Evolutionary conservation across 345 rosid species (phyloP).

Genomic region (Microcos paniculata): DNA sequence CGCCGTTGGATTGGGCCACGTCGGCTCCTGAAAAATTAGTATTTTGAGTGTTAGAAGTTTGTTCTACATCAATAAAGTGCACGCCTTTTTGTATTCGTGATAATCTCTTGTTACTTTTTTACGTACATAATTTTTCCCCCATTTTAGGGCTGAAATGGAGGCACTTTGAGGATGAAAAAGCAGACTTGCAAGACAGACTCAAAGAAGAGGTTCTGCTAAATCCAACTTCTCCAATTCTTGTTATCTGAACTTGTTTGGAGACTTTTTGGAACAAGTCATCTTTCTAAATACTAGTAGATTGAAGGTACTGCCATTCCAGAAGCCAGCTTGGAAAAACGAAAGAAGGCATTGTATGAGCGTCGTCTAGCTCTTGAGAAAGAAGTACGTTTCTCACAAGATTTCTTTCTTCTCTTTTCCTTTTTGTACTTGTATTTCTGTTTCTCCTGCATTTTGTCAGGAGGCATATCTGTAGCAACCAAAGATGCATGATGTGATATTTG

Average conservation of each 20-base stretch:
- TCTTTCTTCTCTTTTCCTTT: neutral
- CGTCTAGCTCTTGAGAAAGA: conserved; percentile 76
- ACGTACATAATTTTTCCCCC: conserved; percentile 11
- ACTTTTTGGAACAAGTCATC: neutral
- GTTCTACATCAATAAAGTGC: no score
- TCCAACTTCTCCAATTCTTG: conserved; percentile 8
- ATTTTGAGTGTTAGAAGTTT: no score
- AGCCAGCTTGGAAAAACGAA: conserved; percentile 59
- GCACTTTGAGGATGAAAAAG: conserved; percentile 67
- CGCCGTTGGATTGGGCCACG: no score
- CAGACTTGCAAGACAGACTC: conserved; percentile 61
- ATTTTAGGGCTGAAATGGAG: conserved; percentile 59
- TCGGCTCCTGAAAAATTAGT: no score
- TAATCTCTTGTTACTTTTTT: conserved; percentile 10
- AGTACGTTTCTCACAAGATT: conserved; percentile 34
- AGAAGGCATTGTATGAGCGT: conserved; percentile 57
- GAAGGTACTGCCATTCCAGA: conserved; percentile 59
- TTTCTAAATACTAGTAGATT: conserved; percentile 56
- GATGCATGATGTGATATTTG: neutral
- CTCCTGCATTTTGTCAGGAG: neutral
- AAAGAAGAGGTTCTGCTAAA: conserved; percentile 61
- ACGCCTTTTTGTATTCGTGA: neutral
- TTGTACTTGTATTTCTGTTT: neutral
- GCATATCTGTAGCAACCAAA: neutral
- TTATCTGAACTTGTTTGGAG: neutral